These are phyloP conservation scores for Astragalus membranaceus DNA, from an alignment of 306 rosid species.

Conservation along the genomic window DNA sequence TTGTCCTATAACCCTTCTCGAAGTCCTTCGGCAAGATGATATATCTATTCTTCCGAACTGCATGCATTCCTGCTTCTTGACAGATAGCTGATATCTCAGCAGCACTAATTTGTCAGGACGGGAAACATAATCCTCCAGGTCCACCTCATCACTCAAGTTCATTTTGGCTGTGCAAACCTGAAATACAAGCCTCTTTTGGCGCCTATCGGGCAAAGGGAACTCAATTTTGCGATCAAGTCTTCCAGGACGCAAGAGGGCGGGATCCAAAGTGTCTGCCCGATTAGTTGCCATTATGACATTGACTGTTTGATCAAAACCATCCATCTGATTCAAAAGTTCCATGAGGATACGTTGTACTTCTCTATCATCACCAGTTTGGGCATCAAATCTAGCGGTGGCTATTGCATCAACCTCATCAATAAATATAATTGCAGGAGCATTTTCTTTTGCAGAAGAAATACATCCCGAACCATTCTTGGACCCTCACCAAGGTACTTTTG, in stretches of 20 bases:
- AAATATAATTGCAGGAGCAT: conserved; percentile 98
- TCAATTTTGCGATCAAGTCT: conserved; percentile 96
- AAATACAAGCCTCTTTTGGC: conserved; percentile 97
- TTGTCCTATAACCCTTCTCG: conserved; percentile 93
- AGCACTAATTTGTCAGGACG: conserved; percentile 99
- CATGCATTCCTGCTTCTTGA: conserved; percentile 99
- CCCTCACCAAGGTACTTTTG: conserved; percentile 99
- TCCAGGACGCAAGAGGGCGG: conserved; percentile 98
- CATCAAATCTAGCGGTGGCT: conserved; percentile 98
- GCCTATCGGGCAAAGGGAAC: conserved; percentile 94
- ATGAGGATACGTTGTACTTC: conserved; percentile 99
- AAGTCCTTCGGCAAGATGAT: conserved; percentile 96
- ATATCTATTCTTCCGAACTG: conserved; percentile 93
- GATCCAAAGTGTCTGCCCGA: conserved; percentile 96
- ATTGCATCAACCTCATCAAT: conserved; percentile 99
- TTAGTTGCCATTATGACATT: conserved; percentile 99
- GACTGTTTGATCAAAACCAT: conserved; percentile 97
- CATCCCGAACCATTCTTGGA: conserved; percentile 98
- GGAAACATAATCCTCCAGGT: conserved; percentile 94
- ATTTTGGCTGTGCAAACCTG: conserved; percentile 99
- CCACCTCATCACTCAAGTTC: conserved; percentile 97
- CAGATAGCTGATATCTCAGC: conserved; percentile 98
- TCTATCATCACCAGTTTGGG: conserved; percentile 99
- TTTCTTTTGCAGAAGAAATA: conserved; percentile 98
- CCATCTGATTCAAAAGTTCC: conserved; percentile 99